phyloP scores from a whole-genome alignment of 306 rosid species.

The Quercus variabilis region DNA sequence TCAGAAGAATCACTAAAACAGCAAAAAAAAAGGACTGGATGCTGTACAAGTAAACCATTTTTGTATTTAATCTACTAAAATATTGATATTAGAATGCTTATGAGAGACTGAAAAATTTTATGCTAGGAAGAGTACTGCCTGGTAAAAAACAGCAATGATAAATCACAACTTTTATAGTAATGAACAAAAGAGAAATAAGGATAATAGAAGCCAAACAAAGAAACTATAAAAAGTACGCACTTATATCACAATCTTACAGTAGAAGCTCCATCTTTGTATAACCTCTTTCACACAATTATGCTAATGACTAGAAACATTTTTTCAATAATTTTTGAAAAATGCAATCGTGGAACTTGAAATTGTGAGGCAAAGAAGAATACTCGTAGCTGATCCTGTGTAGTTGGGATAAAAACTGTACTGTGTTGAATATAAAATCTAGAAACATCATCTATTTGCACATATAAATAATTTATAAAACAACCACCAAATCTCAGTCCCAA shows the following conservation, averaged over 20 bases:
- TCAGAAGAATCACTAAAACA: too few relatives aligned
- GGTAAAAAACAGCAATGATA: not conserved
- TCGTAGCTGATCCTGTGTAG: not conserved
- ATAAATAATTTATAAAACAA: not conserved
- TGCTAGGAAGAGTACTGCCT: not conserved
- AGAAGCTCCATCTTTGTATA: not conserved
- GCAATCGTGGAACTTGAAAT: not conserved
- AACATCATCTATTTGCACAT: not conserved
- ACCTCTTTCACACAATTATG: not conserved
- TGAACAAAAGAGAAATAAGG: not conserved
- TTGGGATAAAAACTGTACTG: not conserved
- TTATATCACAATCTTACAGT: not conserved
- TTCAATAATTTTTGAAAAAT: not conserved
- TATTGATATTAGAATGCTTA: not conserved
- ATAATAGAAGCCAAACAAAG: not conserved
- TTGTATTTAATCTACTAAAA: too few relatives aligned
- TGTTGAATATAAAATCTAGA: not conserved
- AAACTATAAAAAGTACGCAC: not conserved
- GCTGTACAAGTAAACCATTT: not conserved
- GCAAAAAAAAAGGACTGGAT: not conserved
- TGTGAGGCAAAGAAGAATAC: not conserved
- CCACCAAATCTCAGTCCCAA: not conserved
- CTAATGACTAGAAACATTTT: not conserved
- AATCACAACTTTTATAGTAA: not conserved
- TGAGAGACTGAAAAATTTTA: not conserved